These are phyloP conservation scores for Ashbya aceris DNA, from an alignment of 1,139 yeast species.

Conservation along the genomic window DNA sequence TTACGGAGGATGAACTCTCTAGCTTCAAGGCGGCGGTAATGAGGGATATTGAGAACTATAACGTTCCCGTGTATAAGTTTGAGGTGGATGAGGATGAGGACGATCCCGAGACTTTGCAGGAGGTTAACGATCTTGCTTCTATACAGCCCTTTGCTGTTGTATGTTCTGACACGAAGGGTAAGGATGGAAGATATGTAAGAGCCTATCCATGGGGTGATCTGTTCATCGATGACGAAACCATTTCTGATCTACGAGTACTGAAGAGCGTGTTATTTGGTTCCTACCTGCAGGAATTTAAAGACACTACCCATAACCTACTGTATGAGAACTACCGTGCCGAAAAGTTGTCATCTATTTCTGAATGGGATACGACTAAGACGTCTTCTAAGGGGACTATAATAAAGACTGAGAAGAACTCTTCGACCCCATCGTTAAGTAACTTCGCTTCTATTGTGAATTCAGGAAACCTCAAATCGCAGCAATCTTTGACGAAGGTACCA, in stretches of 20 bases:
- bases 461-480: conserved; percentile 28
- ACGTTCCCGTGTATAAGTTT: conserved; percentile 66
- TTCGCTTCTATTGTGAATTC: conserved; percentile 29
- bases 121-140: conserved; percentile 50
- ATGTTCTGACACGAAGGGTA: conserved; percentile 46
- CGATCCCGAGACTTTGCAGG: conserved; percentile 60
- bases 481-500: conserved; percentile 20
- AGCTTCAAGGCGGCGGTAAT: conserved; percentile 44
- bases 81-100: conserved; percentile 40
- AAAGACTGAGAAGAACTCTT: conserved; percentile 18
- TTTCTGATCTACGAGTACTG: conserved; percentile 53
- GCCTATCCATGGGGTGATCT: conserved; percentile 72
- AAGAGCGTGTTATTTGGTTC: conserved; percentile 65
- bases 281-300: conserved; percentile 73
- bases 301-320: conserved; percentile 67
- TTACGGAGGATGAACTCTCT: conserved; percentile 50
- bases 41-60: conserved; percentile 53
- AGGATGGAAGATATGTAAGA: conserved; percentile 54
- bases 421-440: conserved; percentile 30
- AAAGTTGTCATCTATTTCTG: conserved; percentile 42
- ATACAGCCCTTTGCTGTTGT: conserved; percentile 67
- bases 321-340: conserved; percentile 76
- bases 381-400: conserved; percentile 5
- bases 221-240: conserved; percentile 41
- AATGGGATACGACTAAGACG: conserved; percentile 7